Evolutionary conservation across 139 green algal species (phyloP).

Genomic region (Spirogloea muscicola): DNA sequence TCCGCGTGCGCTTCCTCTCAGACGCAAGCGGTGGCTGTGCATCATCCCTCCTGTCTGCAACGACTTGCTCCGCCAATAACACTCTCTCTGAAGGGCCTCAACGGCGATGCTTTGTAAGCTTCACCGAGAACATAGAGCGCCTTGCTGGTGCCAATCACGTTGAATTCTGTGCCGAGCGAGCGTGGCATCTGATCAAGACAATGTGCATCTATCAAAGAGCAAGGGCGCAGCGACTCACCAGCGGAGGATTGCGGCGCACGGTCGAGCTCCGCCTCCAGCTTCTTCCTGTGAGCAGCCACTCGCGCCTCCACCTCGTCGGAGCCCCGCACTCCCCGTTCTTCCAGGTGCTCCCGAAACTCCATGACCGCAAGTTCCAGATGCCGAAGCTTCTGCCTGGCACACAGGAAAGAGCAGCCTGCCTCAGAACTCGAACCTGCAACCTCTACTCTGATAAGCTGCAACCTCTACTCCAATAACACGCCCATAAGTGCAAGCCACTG

Average conservation of each 20-base stretch:
- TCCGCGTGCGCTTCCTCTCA: not conserved
- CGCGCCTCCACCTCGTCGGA: slow-evolving; percentile 24
- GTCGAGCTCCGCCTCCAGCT: slow-evolving; percentile 24
- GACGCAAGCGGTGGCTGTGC: not conserved
- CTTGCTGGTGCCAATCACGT: not conserved
- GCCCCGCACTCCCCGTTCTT: not conserved
- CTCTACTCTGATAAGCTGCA: too few relatives aligned
- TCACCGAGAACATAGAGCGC: not conserved
- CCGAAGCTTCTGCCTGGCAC: slow-evolving; percentile 21
- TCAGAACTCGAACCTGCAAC: too few relatives aligned
- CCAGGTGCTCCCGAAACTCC: slow-evolving; percentile 35
- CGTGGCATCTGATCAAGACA: not conserved
- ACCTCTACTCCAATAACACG: too few relatives aligned
- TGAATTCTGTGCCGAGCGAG: not conserved
- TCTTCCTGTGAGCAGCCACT: slow-evolving; percentile 29
- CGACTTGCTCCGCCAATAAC: not conserved
- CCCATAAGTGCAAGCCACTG: too few relatives aligned
- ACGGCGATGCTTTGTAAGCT: not conserved
- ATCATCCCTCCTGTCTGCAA: slow-evolving; percentile 11
- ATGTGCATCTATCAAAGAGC: not conserved
- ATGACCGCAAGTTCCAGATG: slow-evolving; percentile 36
- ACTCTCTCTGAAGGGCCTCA: not conserved
- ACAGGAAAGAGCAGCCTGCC: too few relatives aligned
- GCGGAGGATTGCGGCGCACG: not conserved
- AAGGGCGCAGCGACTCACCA: not conserved